Evolutionary conservation across 1,284 basidiomycete genomes (phyloP).

Genomic region (Ganoderma resinaceum): DNA sequence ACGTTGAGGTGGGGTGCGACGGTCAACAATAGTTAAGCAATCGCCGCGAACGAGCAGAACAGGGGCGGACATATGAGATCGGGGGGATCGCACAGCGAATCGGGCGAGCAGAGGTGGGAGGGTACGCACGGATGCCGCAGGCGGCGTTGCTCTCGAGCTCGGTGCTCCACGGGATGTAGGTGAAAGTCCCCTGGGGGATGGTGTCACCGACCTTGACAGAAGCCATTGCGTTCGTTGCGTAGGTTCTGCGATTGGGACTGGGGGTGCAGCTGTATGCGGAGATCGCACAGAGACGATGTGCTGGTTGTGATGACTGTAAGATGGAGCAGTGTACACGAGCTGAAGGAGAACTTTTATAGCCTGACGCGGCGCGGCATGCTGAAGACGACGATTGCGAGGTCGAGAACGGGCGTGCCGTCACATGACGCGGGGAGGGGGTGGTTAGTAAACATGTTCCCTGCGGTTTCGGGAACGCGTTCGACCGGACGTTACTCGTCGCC

Average conservation of each 20-base stretch:
- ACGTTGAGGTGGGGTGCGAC: not conserved
- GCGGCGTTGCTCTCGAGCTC: slow-evolving; percentile 71
- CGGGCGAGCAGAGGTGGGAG: not conserved
- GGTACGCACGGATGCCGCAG: slow-evolving; percentile 68
- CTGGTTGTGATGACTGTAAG: not conserved
- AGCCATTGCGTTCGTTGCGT: slow-evolving; percentile 25
- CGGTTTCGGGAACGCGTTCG: not conserved
- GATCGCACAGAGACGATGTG: too few relatives aligned
- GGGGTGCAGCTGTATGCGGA: not conserved
- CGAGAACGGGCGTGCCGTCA: slow-evolving; percentile 12
- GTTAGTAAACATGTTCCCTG: slow-evolving; percentile 30
- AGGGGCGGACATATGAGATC: slow-evolving; percentile 14
- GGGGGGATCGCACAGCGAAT: slow-evolving; percentile 14
- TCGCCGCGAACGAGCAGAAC: not conserved
- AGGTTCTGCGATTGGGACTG: slow-evolving; percentile 6
- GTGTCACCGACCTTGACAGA: slow-evolving; percentile 67
- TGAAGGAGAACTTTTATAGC: slow-evolving; percentile 18
- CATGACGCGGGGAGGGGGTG: slow-evolving; percentile 23
- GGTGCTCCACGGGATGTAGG: slow-evolving; percentile 67
- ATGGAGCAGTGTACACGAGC: not conserved
- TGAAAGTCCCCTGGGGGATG: slow-evolving; percentile 69
- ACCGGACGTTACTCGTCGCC: not conserved
- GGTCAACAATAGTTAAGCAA: not conserved
- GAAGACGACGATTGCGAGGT: slow-evolving; percentile 4
- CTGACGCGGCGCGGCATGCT: not conserved